Conservation (phyloP, 768 basidiomycete species). For the Chalciporus chontae region DNA sequence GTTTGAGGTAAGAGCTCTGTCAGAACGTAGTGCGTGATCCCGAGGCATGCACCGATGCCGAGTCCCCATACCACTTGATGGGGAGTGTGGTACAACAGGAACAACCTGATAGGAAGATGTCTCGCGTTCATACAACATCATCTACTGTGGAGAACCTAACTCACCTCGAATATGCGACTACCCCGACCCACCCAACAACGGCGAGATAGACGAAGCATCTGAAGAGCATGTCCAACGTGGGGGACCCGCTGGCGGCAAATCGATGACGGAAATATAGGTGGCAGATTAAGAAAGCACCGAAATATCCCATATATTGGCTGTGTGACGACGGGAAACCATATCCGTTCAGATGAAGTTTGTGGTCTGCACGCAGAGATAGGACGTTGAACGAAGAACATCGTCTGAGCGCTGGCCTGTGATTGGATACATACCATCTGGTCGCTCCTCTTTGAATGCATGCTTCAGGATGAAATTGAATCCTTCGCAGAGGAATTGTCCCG, state of each 20-base stretch:
- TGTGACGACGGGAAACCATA: constrained; percentile 90
- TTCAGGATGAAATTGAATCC: constrained; percentile 68
- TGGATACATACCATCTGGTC: constrained; percentile 55
- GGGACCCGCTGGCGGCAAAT: constrained; percentile 52
- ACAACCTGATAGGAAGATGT: constrained; percentile 40
- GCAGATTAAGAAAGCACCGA: constrained; percentile 69
- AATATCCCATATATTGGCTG: constrained; percentile 89
- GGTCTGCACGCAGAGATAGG: constrained; percentile 12
- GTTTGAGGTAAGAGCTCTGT: constrained; percentile 56
- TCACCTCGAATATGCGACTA: constrained; percentile 80
- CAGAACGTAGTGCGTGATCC: constrained; percentile 49
- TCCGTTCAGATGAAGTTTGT: constrained; percentile 41
- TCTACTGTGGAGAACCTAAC: constrained; percentile 9
- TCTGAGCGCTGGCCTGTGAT: neutral
- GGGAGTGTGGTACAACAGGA: constrained; percentile 72
- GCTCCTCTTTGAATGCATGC: constrained; percentile 58
- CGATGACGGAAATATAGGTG: constrained; percentile 71
- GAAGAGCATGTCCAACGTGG: constrained; percentile 50
- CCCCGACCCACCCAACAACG: constrained; percentile 52
- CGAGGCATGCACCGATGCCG: constrained; percentile 56
- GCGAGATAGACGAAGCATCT: constrained; percentile 44
- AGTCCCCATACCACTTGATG: constrained; percentile 75
- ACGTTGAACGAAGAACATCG: neutral
- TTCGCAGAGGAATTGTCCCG: constrained; percentile 72
- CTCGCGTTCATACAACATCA: neutral